Evolutionary conservation across 179 eudicot genomes (phyloP).

Genomic region (Vitellaria paradoxa): DNA sequence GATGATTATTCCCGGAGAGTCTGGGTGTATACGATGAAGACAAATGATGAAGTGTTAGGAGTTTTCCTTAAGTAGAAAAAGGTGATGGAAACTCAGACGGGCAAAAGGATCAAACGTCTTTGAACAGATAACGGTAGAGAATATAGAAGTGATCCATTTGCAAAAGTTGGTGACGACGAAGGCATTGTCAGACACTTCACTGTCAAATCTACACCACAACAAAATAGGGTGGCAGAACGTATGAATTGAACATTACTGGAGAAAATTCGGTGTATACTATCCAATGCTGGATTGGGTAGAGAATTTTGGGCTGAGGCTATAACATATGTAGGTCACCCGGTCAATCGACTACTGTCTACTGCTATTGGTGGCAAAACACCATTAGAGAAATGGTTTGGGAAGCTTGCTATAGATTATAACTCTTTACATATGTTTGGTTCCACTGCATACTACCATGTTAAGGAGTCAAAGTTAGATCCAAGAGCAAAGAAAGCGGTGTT

Average conservation of each 20-base stretch:
- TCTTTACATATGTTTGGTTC: background rate
- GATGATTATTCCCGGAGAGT: slow-evolving; percentile 16
- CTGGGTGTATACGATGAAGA: background rate
- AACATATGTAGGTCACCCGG: background rate
- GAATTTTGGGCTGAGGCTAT: slow-evolving; percentile 8
- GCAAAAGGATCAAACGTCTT: background rate
- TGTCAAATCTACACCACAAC: background rate
- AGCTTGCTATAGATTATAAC: background rate
- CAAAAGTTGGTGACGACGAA: background rate
- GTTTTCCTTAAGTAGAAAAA: background rate
- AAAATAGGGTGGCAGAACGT: slow-evolving; percentile 14
- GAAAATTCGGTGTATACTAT: slow-evolving; percentile 11
- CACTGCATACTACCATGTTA: background rate
- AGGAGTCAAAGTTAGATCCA: background rate
- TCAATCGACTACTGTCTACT: background rate
- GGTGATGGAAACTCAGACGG: background rate
- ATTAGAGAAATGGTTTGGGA: slow-evolving; percentile 7
- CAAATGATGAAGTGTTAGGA: slow-evolving; percentile 1
- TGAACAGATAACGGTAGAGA: slow-evolving; percentile 16
- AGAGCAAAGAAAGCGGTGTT: slow-evolving; percentile 10
- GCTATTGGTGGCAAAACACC: slow-evolving; percentile 4
- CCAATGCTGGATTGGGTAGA: background rate
- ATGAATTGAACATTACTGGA: slow-evolving; percentile 3
- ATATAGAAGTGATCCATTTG: background rate
- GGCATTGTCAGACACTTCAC: slow-evolving; percentile 13